Conservation (phyloP, 768 basidiomycete genomes). For the Fibroporia radiculosa region DNA sequence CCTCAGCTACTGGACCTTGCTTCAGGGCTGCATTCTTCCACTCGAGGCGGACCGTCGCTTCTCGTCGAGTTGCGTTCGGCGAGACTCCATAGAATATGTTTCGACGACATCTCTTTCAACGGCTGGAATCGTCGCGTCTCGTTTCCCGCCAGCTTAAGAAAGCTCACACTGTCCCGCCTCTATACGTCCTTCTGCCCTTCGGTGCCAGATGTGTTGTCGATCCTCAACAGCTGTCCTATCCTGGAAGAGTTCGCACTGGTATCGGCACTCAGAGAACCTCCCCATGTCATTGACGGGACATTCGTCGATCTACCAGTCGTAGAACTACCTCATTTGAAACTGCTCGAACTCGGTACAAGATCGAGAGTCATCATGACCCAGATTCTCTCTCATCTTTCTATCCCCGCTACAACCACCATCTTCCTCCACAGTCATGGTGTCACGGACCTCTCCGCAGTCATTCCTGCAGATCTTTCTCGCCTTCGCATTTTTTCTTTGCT, state of each 20-base stretch:
- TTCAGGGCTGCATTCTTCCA: not conserved
- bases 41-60: not conserved
- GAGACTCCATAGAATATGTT: not conserved
- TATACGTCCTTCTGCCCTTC: not conserved
- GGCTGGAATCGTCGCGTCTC: not conserved
- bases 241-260: not conserved
- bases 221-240: not conserved
- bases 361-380: not conserved
- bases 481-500: not conserved
- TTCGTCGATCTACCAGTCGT: not conserved
- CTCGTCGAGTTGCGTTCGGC: not conserved
- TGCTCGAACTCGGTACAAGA: not conserved
- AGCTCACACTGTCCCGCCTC: not conserved
- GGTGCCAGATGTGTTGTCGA: not conserved
- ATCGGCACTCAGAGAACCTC: not conserved
- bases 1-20: not conserved
- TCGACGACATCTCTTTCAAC: not conserved
- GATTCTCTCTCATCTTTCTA: not conserved
- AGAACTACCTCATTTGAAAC: not conserved
- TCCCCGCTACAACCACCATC: not conserved
- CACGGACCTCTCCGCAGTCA: not conserved
- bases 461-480: constrained; percentile 1
- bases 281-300: not conserved
- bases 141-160: not conserved
- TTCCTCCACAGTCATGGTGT: constrained; percentile 2